These are phyloP conservation scores for Papiliotrema flavescens DNA, from an alignment of 1,284 basidiomycete species.

Conservation along the genomic window DNA sequence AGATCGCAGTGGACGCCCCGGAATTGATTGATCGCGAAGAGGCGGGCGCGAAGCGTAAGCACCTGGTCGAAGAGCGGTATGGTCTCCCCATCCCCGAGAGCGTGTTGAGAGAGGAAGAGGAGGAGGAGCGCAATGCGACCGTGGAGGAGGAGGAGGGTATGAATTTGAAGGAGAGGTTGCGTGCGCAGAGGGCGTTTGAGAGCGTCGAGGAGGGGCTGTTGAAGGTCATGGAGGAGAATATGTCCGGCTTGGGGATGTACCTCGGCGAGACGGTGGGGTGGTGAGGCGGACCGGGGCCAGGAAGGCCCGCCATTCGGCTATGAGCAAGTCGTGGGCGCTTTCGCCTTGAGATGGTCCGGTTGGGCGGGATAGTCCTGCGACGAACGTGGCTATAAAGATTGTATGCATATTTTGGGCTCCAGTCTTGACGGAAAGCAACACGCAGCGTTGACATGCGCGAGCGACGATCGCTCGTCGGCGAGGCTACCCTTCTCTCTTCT, in stretches of 20 bases:
- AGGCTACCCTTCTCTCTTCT: too few relatives aligned
- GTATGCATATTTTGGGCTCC: too few relatives aligned
- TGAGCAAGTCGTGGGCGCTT: too few relatives aligned
- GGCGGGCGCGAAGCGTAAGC: slow-evolving; percentile 30
- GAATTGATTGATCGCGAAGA: neutral
- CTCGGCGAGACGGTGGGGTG: slow-evolving; percentile 41
- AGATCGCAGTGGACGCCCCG: slow-evolving; percentile 19
- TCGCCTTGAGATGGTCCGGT: too few relatives aligned
- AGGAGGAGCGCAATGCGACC: slow-evolving; percentile 31
- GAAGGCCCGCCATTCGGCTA: too few relatives aligned
- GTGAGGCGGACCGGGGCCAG: too few relatives aligned
- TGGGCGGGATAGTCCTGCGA: too few relatives aligned
- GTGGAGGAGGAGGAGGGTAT: slow-evolving; percentile 14
- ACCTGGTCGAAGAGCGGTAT: slow-evolving; percentile 39
- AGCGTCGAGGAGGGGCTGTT: slow-evolving; percentile 30
- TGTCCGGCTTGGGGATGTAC: slow-evolving; percentile 33
- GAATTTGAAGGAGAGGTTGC: slow-evolving; percentile 25
- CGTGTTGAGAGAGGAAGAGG: slow-evolving; percentile 39
- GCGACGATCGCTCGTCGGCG: too few relatives aligned
- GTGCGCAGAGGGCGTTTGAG: slow-evolving; percentile 34
- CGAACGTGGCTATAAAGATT: too few relatives aligned
- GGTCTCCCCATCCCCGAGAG: slow-evolving; percentile 45
- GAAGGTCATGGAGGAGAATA: slow-evolving; percentile 34
- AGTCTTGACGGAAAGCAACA: too few relatives aligned
- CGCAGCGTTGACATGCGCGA: too few relatives aligned